Evolutionary conservation across 208 protist genomes (phyloP), one percentile per base, ranked within the genome.

Genomic region (Blechomonas ayalai): DNA sequence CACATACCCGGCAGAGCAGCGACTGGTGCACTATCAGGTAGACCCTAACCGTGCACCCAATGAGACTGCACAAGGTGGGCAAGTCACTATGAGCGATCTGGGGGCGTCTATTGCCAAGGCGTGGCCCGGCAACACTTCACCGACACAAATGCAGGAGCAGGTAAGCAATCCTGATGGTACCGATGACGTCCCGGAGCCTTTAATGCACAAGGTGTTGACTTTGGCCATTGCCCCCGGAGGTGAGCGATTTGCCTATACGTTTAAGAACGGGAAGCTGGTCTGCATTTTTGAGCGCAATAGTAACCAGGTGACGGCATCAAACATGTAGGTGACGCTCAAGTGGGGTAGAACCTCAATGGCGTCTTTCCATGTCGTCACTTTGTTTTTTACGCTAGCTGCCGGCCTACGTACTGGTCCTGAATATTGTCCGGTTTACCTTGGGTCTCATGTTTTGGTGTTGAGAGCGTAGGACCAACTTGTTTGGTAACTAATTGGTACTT

Each of bases 201-300:
- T 89, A 35, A 81, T 65, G 1, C 87, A 90, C 49, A 89, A 82
- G 52, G 80, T 89, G 15, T 53, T 82, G 4, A 78, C 52, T 38
- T 46, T 85, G 7, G 69, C 79, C 10, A 69, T 92, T n/a, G 71
- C 77, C 0, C 80, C 82, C n/a, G 84, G 80, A 33, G 84, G 84
- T 0, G 77, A 89, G 57, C 46, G 84, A 6, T 92, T 92, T 49
- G 72, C 67, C 10, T 81, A 84, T 39, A 77, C 71, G 1, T 89
- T 66, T 49, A 76, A 81, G 50, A 81, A 87, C 29, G 84, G 74
- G 15, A 47, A 63, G 19, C 38, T 74, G 8, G 65, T 93, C 16
- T 83, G 78, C 57, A 51, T 90, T 15, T 84, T 89, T 67, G 85
- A 90, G 52, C 78, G 81, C 10, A 39, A 56, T 19, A 6, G 35